A percentile compares a stretch with the other conserved stretches of the same genome.
These are phyloP conservation scores for Phytophthora ramorum DNA, from an alignment of 352 stramenopile genomes.

Conservation along the genomic window DNA sequence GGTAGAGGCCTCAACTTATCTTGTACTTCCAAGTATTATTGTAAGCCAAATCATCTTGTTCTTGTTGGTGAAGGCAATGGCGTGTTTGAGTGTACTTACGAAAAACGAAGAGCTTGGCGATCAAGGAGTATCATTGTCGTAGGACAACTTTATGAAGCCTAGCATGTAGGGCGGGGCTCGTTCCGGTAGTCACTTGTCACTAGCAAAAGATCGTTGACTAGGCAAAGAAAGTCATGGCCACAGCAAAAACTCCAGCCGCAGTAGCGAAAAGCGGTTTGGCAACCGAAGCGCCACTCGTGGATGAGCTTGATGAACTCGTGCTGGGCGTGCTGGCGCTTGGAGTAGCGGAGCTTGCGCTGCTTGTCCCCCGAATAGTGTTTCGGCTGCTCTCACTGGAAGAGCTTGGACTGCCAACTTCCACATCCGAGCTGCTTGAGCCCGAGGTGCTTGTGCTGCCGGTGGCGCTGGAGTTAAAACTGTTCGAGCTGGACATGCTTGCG, in stretches of 20 bases:
- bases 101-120: neutral
- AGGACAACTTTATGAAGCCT: too few relatives aligned
- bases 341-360: neutral
- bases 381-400: conserved; percentile 1
- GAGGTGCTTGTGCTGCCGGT: neutral
- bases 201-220: neutral
- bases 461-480: neutral
- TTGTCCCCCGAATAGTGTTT: conserved; percentile 4
- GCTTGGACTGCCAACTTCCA: conserved; percentile 14
- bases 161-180: neutral
- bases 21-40: neutral
- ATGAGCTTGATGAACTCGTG: neutral
- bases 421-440: conserved; percentile 1
- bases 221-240: neutral
- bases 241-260: neutral
- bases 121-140: too few relatives aligned
- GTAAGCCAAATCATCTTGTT: neutral
- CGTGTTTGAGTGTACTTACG: neutral
- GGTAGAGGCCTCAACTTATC: neutral
- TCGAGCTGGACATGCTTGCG: neutral
- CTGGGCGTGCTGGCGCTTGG: neutral
- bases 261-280: neutral
- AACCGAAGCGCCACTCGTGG: conserved; percentile 3
- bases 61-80: neutral
- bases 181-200: neutral